Evolutionary conservation across 2,329 filamentous ascomycete species (phyloP).

Genomic region (Zymoseptoria tritici): DNA sequence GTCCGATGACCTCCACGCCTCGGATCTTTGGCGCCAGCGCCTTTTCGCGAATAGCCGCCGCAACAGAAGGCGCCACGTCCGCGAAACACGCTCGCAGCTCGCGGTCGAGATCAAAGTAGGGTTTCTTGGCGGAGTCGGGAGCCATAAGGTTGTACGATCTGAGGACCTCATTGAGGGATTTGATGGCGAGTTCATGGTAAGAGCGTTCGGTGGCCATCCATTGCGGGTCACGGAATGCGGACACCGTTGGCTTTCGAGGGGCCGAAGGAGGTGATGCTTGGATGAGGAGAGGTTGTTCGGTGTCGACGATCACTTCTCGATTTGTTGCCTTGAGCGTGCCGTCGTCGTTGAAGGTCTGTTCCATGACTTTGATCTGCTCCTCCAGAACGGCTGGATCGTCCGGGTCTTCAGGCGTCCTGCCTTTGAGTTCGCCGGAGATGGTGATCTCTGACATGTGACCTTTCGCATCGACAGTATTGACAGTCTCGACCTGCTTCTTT

Average conservation of each 20-base stretch:
- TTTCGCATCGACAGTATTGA: conserved; percentile 40
- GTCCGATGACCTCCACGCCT: conserved; percentile 34
- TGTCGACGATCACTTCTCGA: conserved; percentile 13
- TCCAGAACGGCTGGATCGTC: conserved; percentile 8
- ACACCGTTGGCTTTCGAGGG: conserved; percentile 21
- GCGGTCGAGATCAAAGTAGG: conserved; percentile 76
- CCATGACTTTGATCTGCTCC: conserved; percentile 32
- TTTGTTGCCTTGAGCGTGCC: conserved; percentile 19
- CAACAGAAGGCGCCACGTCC: conserved; percentile 71
- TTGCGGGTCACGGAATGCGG: conserved; percentile 64
- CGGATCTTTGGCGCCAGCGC: conserved; percentile 45
- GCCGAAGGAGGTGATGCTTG: conserved; percentile 9
- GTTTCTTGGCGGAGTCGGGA: conserved; percentile 83
- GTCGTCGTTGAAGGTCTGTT: conserved; percentile 27
- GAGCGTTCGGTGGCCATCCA: conserved; percentile 67
- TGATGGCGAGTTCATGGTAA: conserved; percentile 70
- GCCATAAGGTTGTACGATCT: conserved; percentile 94
- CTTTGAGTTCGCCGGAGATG: conserved; percentile 38
- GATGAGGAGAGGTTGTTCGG: conserved; percentile 9
- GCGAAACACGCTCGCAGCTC: conserved; percentile 77
- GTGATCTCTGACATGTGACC: conserved; percentile 44
- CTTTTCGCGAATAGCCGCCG: conserved; percentile 63
- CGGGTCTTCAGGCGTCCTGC: conserved; percentile 5
- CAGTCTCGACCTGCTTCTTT: conserved; percentile 35
- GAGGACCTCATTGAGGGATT: conserved; percentile 69